These are phyloP conservation scores for Alternaria tenuissima DNA, from an alignment of 2,329 filamentous ascomycete species.

Conservation along the genomic window DNA sequence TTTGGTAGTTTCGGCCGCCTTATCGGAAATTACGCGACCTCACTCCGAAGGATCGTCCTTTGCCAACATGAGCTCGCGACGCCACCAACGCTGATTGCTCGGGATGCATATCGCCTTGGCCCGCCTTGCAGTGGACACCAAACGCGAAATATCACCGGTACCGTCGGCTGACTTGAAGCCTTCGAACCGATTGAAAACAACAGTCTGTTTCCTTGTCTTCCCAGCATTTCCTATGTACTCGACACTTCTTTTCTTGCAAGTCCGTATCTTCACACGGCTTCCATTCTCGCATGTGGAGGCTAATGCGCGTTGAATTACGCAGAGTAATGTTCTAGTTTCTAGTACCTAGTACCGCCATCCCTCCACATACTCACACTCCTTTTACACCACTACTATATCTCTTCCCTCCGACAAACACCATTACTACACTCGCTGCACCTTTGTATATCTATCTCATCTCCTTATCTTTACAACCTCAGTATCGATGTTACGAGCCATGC, in stretches of 20 bases:
- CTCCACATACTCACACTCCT: conserved; percentile 29
- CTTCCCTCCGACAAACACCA: neutral
- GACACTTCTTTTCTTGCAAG: conserved; percentile 15
- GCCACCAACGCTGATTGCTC: conserved; percentile 15
- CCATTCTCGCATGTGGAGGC: conserved; percentile 26
- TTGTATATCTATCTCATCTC: conserved; percentile 23
- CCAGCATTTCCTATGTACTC: conserved; percentile 14
- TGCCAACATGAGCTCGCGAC: conserved; percentile 3
- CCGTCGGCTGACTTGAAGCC: conserved; percentile 2
- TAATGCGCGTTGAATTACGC: conserved; percentile 37
- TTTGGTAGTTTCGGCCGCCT: conserved; percentile 8
- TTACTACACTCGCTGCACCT: conserved; percentile 19
- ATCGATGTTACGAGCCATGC: conserved; percentile 27
- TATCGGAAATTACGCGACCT: conserved; percentile 10
- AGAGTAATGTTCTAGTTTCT: conserved; percentile 46
- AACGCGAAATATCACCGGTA: neutral
- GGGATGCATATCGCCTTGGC: neutral
- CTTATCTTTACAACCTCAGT: conserved; percentile 7
- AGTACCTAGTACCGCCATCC: conserved; percentile 36
- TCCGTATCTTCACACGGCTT: conserved; percentile 9
- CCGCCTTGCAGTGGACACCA: neutral
- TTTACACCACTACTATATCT: conserved; percentile 3
- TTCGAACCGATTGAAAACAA: neutral
- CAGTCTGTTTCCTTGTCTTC: neutral
- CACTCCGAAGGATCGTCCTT: conserved; percentile 13